Evolutionary conservation across 2,329 filamentous ascomycete species (phyloP).

Genomic region (Aspergillus sp.): DNA sequence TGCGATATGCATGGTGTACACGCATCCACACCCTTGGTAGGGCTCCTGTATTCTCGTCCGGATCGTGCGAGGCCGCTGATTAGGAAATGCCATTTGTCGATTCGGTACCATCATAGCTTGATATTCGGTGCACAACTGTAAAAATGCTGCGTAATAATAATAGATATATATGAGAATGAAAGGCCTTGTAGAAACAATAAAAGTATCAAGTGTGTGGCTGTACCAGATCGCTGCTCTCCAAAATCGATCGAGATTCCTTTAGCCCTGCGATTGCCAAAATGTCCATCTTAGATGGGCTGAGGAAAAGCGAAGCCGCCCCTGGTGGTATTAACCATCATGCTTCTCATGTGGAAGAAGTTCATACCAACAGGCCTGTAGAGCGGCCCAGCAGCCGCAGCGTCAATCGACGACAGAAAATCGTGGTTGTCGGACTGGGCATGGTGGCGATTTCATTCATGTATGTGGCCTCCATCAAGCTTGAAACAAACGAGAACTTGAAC

Average conservation of each 20-base stretch:
- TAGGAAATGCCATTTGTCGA: conserved; percentile 6
- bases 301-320: conserved; percentile 16
- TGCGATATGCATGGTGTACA: too few species aligned
- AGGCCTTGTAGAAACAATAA: background rate
- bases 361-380: conserved; percentile 1
- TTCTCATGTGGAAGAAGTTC: conserved; percentile 2
- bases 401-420: conserved; percentile 52
- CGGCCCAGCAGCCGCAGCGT: conserved; percentile 3
- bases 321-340: conserved; percentile 10
- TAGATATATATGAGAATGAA: background rate
- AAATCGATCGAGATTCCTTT: background rate
- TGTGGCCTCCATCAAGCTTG: conserved; percentile 27
- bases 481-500: too few species aligned
- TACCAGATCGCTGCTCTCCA: too few species aligned
- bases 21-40: background rate
- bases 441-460: conserved; percentile 83
- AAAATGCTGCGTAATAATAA: conserved; percentile 3
- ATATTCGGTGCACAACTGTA: conserved; percentile 4
- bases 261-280: conserved; percentile 11
- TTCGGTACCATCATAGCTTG: conserved; percentile 9
- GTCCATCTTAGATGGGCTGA: conserved; percentile 24
- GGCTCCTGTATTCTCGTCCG: background rate
- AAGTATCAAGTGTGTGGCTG: too few species aligned
- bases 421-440: conserved; percentile 86
- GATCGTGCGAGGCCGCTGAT: conserved; percentile 9